Conservation (phyloP, 257 asterid species). For the Thymus mandschuricus region DNA sequence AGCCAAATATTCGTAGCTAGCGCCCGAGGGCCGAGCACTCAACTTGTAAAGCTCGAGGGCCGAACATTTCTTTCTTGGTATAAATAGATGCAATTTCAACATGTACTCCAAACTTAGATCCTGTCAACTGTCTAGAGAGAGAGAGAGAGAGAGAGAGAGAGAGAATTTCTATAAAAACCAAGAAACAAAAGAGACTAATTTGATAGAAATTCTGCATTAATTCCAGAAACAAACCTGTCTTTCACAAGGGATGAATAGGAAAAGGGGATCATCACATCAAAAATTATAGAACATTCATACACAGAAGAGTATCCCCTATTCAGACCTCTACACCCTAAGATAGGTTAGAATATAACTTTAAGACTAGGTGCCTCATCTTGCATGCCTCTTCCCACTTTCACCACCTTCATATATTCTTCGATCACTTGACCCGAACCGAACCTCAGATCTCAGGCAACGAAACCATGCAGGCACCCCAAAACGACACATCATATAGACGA, state of each 20-base stretch:
- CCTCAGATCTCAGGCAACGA: conserved; percentile 30
- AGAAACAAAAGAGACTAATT: background rate
- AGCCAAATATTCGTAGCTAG: conserved; percentile 15
- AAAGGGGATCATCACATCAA: conserved; percentile 25
- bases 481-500: conserved; percentile 30
- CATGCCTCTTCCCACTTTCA: conserved; percentile 38
- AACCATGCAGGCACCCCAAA: conserved; percentile 33
- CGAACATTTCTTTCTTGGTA: background rate
- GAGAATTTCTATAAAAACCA: background rate
- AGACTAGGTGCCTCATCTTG: conserved; percentile 39
- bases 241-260: conserved; percentile 24
- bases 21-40: background rate
- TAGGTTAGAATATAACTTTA: conserved; percentile 48
- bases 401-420: conserved; percentile 38
- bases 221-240: conserved; percentile 37
- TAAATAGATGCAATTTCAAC: background rate
- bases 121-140: background rate
- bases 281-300: conserved; percentile 39
- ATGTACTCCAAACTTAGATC: background rate
- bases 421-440: background rate
- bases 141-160: background rate
- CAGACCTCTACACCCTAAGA: conserved; percentile 42
- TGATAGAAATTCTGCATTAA: conserved; percentile 30
- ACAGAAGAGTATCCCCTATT: conserved; percentile 34
- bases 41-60: conserved; percentile 23